Percentiles rank a stretch among this genome's conserved stretches.
These are phyloP conservation scores for Phialocephala sp. DNA, from an alignment of 2,329 filamentous ascomycete genomes.

Conservation along the genomic window DNA sequence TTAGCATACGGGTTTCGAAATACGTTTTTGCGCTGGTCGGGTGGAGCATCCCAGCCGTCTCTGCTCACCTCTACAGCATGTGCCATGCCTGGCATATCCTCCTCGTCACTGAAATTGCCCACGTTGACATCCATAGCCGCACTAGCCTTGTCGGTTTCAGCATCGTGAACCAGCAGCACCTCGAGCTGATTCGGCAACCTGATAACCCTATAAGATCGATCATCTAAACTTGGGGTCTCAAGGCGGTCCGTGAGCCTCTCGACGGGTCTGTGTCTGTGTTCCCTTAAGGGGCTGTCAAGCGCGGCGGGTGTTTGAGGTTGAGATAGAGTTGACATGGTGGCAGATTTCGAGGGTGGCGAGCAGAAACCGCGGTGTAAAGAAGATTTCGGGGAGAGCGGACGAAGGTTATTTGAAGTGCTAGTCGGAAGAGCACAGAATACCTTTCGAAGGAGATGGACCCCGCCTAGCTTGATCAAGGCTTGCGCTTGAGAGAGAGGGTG, in stretches of 20 bases:
- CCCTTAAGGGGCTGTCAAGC: constrained; percentile 39
- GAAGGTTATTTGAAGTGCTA: constrained; percentile 24
- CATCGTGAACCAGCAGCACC: constrained; percentile 89
- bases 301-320: constrained; percentile 41
- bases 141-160: constrained; percentile 94
- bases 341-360: constrained; percentile 21
- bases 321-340: constrained; percentile 41
- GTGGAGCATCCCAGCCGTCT: not conserved
- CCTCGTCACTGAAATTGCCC: constrained; percentile 90
- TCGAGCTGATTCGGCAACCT: constrained; percentile 88
- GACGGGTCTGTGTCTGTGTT: constrained; percentile 41
- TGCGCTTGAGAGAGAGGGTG: constrained; percentile 22
- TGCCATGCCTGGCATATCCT: constrained; percentile 91
- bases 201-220: constrained; percentile 75
- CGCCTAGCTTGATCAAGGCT: constrained; percentile 18
- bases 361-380: constrained; percentile 26
- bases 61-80: constrained; percentile 69
- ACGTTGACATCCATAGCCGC: constrained; percentile 95
- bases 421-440: constrained; percentile 14
- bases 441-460: constrained; percentile 20
- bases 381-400: constrained; percentile 13
- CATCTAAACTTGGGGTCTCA: constrained; percentile 84
- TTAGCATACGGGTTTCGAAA: constrained; percentile 48
- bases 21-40: not conserved
- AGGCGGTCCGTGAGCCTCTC: constrained; percentile 68